Evolutionary conservation across 139 green algal species (phyloP).

Genomic region (Closterium sp.): DNA sequence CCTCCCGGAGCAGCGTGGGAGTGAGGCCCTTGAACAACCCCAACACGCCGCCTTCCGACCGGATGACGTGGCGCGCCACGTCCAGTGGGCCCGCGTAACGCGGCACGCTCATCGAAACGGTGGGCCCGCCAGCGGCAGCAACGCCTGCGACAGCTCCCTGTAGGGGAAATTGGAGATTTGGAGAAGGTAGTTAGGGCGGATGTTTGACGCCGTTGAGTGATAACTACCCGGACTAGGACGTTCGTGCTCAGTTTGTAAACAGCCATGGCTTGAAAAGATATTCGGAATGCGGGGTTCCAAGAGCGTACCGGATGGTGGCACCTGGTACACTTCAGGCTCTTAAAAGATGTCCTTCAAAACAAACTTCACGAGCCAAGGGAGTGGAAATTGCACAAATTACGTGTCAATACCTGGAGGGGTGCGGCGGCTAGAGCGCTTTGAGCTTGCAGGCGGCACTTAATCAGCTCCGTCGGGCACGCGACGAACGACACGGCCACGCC

Average conservation of each 20-base stretch:
- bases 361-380: too few species aligned
- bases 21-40: slow-evolving; percentile 65
- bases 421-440: slow-evolving; percentile 46
- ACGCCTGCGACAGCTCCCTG: neutral
- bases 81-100: slow-evolving; percentile 61
- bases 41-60: slow-evolving; percentile 61
- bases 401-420: neutral
- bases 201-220: neutral
- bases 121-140: neutral
- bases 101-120: neutral
- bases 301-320: too few species aligned
- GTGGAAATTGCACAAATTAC: too few species aligned
- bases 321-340: too few species aligned
- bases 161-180: too few species aligned
- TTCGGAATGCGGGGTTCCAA: too few species aligned
- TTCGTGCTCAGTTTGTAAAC: too few species aligned
- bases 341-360: too few species aligned
- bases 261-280: too few species aligned
- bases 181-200: neutral
- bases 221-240: too few species aligned
- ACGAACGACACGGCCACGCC: slow-evolving; percentile 70
- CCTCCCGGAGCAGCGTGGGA: slow-evolving; percentile 68
- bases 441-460: slow-evolving; percentile 81
- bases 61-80: slow-evolving; percentile 66
- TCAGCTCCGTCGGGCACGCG: slow-evolving; percentile 77